Evolutionary conservation across 495 filamentous ascomycete genomes (phyloP).

Genomic region (Bombardia bombarda): DNA sequence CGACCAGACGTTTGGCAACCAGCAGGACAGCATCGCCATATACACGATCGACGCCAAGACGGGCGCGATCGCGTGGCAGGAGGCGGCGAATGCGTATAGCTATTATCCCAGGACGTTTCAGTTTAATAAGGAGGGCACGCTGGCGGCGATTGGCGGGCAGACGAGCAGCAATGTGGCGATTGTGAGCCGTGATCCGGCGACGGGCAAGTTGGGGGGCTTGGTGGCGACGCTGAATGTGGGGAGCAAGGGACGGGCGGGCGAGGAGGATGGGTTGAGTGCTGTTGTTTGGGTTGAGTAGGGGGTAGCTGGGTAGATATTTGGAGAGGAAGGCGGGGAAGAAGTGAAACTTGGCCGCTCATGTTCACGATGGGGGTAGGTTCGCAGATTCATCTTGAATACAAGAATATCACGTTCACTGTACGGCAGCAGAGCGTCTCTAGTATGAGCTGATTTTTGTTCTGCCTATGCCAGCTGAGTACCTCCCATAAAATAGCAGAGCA

Average conservation of each 20-base stretch:
- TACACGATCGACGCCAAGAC: conserved; percentile 25
- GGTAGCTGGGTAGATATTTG: not conserved
- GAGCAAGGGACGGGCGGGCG: conserved; percentile 28
- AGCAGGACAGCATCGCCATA: conserved; percentile 33
- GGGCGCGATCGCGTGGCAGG: conserved; percentile 28
- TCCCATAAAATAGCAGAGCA: too few relatives aligned
- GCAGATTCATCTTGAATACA: too few relatives aligned
- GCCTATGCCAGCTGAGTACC: too few relatives aligned
- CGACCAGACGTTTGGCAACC: conserved; percentile 32
- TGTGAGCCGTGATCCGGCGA: conserved; percentile 44
- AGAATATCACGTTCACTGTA: too few relatives aligned
- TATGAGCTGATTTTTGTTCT: too few relatives aligned
- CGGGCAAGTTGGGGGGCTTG: conserved; percentile 47
- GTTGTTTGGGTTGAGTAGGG: conserved; percentile 35
- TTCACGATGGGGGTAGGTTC: too few relatives aligned
- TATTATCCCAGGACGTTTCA: conserved; percentile 51
- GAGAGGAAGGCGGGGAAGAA: not conserved
- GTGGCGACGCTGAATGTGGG: conserved; percentile 35
- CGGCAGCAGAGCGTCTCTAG: too few relatives aligned
- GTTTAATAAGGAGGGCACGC: conserved; percentile 52
- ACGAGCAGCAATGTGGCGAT: conserved; percentile 54
- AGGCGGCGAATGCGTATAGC: conserved; percentile 32
- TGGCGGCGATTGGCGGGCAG: conserved; percentile 60
- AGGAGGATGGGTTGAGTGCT: conserved; percentile 38
- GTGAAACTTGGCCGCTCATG: too few relatives aligned